Evolutionary conservation across 176 grass and related monocot species (phyloP), one percentile per base, ranked within the genome.

Genomic region (Cenchrus purpureus): DNA sequence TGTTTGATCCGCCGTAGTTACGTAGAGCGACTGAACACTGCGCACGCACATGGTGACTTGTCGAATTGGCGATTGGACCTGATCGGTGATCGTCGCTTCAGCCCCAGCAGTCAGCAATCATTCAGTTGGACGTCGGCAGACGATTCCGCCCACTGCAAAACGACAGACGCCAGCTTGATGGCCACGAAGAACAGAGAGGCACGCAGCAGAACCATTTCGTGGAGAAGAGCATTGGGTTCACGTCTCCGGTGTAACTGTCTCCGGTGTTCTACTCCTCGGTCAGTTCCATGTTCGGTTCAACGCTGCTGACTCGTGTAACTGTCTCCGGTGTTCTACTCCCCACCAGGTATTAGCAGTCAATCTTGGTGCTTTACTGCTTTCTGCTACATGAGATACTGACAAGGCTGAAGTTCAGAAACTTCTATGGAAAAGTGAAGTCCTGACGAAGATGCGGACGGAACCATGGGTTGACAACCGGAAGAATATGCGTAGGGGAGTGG

Each of bases 1-100:
- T 61, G 37, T 12, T 46, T 82, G 54, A 45, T 46, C 49, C 32
- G 48, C n/a, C 16, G 31, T 71, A 70, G 75, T 88, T 67, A 69
- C 86, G 80, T 83, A 34, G 56, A 71, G 80, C 31, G 76, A 83
- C 40, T 44, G 74, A 31, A 65, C 66, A 56, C 60, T 68, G 61
- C 62, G 61, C 71, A 43, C 56, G 52, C 72, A 61, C 28, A 82
- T 2, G 62, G 9, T 68, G 79, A 87, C 79, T 82, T 40, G 51
- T 82, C 37, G 32, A 25, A 1, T 56, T 68, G 71, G 65, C 52
- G 12, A 57, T 58, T 82, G 22, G 85, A 68, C 51, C 62, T 50
- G 60, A 66, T 80, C 37, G 37, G 37, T 50, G 60, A 66, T 80
- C 77, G 45, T 80, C 77, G 45, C 68, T 74, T 64, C 68, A 73